Evolutionary conservation across 2,329 filamentous ascomycete species (phyloP), one percentile per base, ranked within the genome.

Genomic region (Colletotrichum sp.): DNA sequence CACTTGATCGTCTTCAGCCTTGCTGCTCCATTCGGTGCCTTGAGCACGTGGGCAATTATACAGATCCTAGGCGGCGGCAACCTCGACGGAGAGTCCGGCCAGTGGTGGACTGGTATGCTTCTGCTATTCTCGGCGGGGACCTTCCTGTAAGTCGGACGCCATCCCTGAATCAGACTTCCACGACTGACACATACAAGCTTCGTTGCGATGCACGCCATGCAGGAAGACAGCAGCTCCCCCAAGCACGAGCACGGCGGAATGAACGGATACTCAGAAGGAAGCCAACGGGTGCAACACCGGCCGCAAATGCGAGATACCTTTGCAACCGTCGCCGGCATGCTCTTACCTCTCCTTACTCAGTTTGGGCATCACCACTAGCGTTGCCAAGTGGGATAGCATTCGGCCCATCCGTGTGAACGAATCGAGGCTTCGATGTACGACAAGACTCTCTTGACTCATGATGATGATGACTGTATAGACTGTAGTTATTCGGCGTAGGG

Each of bases 191-290:
- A 77, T 28, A 74, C 62, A 32, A 18, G 95, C 80, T 98, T 99
- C 82, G 97, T 99, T 59, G 97, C 97, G 1, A 98, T 99, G 96
- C 97, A 99, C 82, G 96, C 96, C 1, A 98, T 99, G 95, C 95
- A 98, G 82, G 96, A 98, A 81, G 91, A 93, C 26, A 87, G 88
- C 68, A 84, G 85, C 10, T 83, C 85, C 3, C 86, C 89, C 34
- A 84, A 86, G 68, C 89, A 92, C 77, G 88, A 92, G n/a, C 87
- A 90, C 73, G 84, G 87, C 68, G 81, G 83, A 7, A 81, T 85
- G 44, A 92, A 93, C 77, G 89, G 92, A 68, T 92, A 91, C 81
- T 70, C 77, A 5, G 85, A 85, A 4, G 84, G 82, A 64, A 80
- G 83, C 18, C 88, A 90, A 81, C 86, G 89, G 74, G 90, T 90